These are phyloP conservation scores for Amoebophrya sp. DNA, from an alignment of 169 alveolate species.

Conservation along the genomic window DNA sequence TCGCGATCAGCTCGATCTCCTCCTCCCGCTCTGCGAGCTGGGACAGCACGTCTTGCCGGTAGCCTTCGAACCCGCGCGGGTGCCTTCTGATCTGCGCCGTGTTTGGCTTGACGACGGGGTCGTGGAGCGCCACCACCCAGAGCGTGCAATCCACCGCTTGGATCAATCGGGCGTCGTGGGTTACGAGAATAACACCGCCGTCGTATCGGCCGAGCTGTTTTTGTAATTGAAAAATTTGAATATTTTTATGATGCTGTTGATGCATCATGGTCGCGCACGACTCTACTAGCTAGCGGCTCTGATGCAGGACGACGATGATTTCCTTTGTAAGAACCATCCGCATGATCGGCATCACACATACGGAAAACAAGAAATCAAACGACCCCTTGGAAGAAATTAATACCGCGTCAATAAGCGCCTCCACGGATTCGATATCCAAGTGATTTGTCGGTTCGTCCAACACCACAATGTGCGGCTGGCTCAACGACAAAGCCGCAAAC, in stretches of 20 bases:
- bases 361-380: too few species aligned
- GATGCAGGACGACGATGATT: too few species aligned
- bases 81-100: neutral
- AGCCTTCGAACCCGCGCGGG: neutral
- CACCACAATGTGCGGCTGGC: slow-evolving; percentile 88
- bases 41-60: neutral
- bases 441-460: slow-evolving; percentile 95
- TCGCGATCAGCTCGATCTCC: neutral
- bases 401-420: neutral
- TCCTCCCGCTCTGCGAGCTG: neutral
- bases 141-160: slow-evolving; percentile 32
- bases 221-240: too few species aligned
- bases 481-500: slow-evolving; percentile 65
- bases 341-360: too few species aligned
- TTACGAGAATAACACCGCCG: slow-evolving; percentile 48
- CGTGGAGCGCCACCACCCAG: neutral
- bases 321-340: too few species aligned
- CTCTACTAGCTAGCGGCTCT: too few species aligned
- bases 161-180: slow-evolving; percentile 50
- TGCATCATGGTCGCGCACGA: too few species aligned
- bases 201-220: slow-evolving; percentile 6
- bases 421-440: slow-evolving; percentile 89
- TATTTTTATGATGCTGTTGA: too few species aligned
- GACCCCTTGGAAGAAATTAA: neutral
- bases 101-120: neutral